These are phyloP conservation scores for Rosa chinensis DNA, from an alignment of 306 rosid species.

Conservation along the genomic window DNA sequence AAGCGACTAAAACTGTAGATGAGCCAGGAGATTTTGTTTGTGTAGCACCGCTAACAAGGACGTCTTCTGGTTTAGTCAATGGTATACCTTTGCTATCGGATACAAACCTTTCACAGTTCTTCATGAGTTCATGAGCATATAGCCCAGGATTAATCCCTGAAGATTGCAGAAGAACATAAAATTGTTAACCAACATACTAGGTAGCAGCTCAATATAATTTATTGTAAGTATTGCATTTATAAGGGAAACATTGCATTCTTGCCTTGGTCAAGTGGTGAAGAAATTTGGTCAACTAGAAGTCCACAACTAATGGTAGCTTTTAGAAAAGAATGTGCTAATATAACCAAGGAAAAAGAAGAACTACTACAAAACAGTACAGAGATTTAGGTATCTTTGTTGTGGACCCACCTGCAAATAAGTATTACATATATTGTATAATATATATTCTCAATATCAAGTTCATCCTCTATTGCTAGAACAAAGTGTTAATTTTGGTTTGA, in stretches of 20 bases:
- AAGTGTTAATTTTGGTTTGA: neutral
- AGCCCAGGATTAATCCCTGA: slow-evolving; percentile 52
- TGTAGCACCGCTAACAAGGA: slow-evolving; percentile 48
- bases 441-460: neutral
- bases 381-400: neutral
- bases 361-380: neutral
- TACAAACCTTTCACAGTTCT: slow-evolving; percentile 50
- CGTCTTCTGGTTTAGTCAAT: slow-evolving; percentile 47
- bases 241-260: neutral
- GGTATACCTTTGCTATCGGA: slow-evolving; percentile 38
- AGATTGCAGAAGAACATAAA: neutral
- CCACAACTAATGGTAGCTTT: neutral
- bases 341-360: neutral
- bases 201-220: neutral
- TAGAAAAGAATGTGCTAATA: neutral
- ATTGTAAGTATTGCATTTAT: neutral
- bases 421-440: neutral
- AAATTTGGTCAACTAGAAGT: neutral
- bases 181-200: neutral
- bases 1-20: slow-evolving; percentile 52
- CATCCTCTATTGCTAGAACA: neutral
- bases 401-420: neutral
- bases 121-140: slow-evolving; percentile 61
- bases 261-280: neutral
- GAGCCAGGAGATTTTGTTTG: slow-evolving; percentile 59